Percentiles rank a stretch among this genome's conserved stretches.
Evolutionary conservation across 768 basidiomycete genomes (phyloP).

Genomic region (Pluteus cervinus): DNA sequence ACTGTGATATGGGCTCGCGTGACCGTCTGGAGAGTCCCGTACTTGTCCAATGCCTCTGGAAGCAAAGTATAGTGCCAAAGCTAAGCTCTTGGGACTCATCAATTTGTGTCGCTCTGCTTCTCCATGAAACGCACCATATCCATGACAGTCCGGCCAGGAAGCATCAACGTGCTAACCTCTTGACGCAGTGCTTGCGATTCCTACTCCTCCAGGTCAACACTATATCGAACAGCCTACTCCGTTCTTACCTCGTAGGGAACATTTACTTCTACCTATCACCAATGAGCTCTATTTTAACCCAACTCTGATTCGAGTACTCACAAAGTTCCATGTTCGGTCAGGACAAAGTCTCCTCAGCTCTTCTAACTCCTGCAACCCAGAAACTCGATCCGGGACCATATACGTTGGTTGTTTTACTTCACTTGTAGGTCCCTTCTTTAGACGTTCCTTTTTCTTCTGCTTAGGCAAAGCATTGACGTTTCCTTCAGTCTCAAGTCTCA

Average conservation of each 20-base stretch:
- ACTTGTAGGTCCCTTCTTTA: conserved; percentile 7
- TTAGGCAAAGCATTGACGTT: conserved; percentile 19
- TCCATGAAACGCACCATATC: conserved; percentile 60
- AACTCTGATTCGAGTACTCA: conserved; percentile 27
- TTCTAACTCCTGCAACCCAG: conserved; percentile 70
- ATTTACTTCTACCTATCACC: conserved; percentile 66
- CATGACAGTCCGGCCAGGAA: conserved; percentile 79
- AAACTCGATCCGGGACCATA: conserved; percentile 83
- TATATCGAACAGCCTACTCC: too few relatives aligned
- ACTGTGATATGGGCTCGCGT: conserved; percentile 54
- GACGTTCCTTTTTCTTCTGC: conserved; percentile 11
- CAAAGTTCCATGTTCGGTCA: conserved; percentile 85
- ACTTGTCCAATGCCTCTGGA: conserved; percentile 71
- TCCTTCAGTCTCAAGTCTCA: conserved; percentile 40
- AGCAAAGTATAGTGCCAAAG: conserved; percentile 90
- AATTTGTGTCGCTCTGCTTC: background rate
- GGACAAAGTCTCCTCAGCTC: conserved; percentile 78
- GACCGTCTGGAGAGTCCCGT: conserved; percentile 24
- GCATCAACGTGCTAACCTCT: conserved; percentile 66
- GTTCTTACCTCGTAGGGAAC: conserved; percentile 73
- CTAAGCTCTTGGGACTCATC: conserved; percentile 63
- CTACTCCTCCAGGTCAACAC: conserved; percentile 27
- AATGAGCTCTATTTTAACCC: background rate
- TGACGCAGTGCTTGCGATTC: conserved; percentile 58
- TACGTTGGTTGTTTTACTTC: conserved; percentile 33